These are phyloP conservation scores for Skeletonema costatum DNA, from an alignment of 108 stramenopile species.

Conservation along the genomic window DNA sequence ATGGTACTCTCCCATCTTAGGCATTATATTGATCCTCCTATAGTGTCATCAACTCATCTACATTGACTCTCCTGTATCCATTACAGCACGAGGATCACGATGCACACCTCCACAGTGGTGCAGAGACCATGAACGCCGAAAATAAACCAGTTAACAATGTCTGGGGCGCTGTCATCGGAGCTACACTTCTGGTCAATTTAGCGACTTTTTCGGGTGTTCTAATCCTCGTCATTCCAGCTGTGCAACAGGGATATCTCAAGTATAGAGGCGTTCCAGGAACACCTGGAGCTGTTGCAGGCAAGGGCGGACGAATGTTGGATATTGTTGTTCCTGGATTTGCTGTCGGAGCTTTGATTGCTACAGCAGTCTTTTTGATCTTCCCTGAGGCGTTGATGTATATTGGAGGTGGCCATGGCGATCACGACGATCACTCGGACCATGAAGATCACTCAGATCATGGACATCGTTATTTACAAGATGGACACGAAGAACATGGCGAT, in stretches of 20 bases:
- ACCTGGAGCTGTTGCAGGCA: neutral
- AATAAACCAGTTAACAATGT: slow-evolving; percentile 25
- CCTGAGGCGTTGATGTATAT: slow-evolving; percentile 59
- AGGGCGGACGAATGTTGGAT: slow-evolving; percentile 15
- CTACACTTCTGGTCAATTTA: slow-evolving; percentile 57
- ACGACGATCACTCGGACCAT: slow-evolving; percentile 27
- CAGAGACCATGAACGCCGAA: neutral
- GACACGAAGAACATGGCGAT: slow-evolving; percentile 43
- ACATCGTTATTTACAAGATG: slow-evolving; percentile 31
- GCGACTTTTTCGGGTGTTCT: slow-evolving; percentile 57
- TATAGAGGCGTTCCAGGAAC: neutral
- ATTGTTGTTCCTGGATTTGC: slow-evolving; percentile 53
- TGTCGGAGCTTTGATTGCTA: slow-evolving; percentile 67
- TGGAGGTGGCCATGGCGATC: slow-evolving; percentile 27
- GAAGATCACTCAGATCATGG: slow-evolving; percentile 32
- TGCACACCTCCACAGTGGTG: neutral
- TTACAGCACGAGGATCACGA: slow-evolving; percentile 15
- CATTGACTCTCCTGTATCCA: neutral
- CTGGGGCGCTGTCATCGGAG: slow-evolving; percentile 56
- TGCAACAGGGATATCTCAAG: slow-evolving; percentile 15
- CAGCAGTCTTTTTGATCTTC: slow-evolving; percentile 66
- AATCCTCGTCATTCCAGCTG: slow-evolving; percentile 24
- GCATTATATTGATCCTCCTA: neutral
- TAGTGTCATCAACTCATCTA: neutral
- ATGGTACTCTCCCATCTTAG: neutral